These are phyloP conservation scores for Dactylonectria macrodidyma DNA, from an alignment of 2,329 filamentous ascomycete species.

Conservation along the genomic window DNA sequence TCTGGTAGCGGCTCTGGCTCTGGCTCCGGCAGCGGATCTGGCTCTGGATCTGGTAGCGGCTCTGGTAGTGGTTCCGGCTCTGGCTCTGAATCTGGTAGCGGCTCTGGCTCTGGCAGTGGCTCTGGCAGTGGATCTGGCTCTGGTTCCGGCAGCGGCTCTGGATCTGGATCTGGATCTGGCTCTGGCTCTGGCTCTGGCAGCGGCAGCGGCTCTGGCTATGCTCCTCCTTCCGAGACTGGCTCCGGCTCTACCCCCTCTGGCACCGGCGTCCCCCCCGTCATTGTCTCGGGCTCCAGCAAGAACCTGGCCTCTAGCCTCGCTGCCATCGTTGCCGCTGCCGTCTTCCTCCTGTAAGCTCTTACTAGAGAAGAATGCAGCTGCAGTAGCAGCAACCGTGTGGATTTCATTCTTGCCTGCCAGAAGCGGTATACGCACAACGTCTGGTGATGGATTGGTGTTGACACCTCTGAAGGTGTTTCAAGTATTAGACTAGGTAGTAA, in stretches of 20 bases:
- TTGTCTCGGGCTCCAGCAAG: slow-evolving; percentile 45
- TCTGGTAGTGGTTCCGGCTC: background rate
- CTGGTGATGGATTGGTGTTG: slow-evolving; percentile 25
- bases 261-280: slow-evolving; percentile 34
- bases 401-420: slow-evolving; percentile 25
- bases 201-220: background rate
- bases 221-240: background rate
- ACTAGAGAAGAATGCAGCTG: background rate
- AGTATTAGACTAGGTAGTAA: slow-evolving; percentile 27
- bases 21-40: background rate
- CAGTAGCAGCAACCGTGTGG: slow-evolving; percentile 5
- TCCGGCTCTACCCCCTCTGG: background rate
- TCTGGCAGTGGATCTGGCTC: background rate
- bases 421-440: slow-evolving; percentile 18
- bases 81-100: background rate
- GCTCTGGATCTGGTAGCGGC: background rate
- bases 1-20: background rate
- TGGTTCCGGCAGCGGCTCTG: too few species aligned
- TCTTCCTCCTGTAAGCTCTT: slow-evolving; percentile 45
- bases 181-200: background rate
- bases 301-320: slow-evolving; percentile 43
- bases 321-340: slow-evolving; percentile 43
- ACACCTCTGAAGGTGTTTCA: slow-evolving; percentile 24
- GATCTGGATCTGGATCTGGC: too few species aligned
- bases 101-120: background rate